Evolutionary conservation across 1,284 basidiomycete genomes (phyloP).

Genomic region (Bjerkandera adusta): DNA sequence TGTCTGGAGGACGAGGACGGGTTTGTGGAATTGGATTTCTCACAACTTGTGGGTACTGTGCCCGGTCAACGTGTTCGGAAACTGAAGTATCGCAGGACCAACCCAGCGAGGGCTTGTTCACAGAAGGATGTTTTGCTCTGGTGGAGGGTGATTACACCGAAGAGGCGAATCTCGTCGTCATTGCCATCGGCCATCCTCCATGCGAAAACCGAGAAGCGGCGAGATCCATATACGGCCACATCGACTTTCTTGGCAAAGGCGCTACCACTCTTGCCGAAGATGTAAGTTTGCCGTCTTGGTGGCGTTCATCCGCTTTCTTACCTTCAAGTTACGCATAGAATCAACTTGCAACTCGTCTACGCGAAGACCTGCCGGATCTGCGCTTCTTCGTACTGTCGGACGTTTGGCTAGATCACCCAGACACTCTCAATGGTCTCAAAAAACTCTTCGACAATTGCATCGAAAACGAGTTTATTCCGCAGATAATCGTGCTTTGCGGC

Average conservation of each 20-base stretch:
- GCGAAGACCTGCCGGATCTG: constrained; percentile 68
- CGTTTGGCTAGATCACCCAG: constrained; percentile 89
- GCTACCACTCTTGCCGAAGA: constrained; percentile 92
- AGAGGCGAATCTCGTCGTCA: constrained; percentile 84
- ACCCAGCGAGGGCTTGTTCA: constrained; percentile 95
- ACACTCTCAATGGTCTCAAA: constrained; percentile 76
- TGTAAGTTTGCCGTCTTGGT: constrained; percentile 43
- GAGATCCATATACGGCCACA: constrained; percentile 87
- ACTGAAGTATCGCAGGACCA: constrained; percentile 56
- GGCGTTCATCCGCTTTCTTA: constrained; percentile 3
- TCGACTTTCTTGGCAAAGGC: constrained; percentile 94
- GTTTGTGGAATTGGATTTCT: constrained; percentile 85
- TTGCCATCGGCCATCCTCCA: constrained; percentile 96
- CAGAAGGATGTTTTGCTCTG: constrained; percentile 93
- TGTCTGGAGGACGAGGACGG: constrained; percentile 96
- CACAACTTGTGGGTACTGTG: constrained; percentile 66
- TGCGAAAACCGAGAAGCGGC: constrained; percentile 85
- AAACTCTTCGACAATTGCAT: constrained; percentile 92
- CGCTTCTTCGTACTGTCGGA: constrained; percentile 96
- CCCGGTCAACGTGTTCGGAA: not conserved
- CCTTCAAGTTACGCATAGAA: constrained; percentile 38
- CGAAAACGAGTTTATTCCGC: constrained; percentile 83
- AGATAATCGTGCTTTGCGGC: constrained; percentile 89
- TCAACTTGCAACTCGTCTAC: constrained; percentile 58
- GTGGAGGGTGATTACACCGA: constrained; percentile 97